Evolutionary conservation across 2,329 filamentous ascomycete species (phyloP).

Genomic region (Fusarium sp.): DNA sequence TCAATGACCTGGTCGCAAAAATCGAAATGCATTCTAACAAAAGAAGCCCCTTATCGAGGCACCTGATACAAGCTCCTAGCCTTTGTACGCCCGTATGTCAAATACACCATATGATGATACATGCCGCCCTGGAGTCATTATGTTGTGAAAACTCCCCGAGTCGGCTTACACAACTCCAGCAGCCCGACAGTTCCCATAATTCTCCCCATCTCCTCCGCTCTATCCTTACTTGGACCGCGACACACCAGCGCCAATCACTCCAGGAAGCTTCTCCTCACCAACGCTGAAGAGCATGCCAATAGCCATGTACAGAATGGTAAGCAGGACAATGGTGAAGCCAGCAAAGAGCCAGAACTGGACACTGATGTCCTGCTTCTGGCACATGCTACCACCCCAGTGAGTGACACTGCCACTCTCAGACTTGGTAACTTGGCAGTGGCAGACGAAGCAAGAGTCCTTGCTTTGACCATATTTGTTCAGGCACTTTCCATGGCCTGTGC

Average conservation of each 20-base stretch:
- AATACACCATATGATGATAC: slow-evolving; percentile 47
- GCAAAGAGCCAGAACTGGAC: slow-evolving; percentile 88
- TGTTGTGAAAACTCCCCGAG: slow-evolving; percentile 31
- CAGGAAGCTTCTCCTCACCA: slow-evolving; percentile 87
- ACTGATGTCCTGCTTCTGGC: slow-evolving; percentile 92
- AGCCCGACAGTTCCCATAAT: slow-evolving; percentile 25
- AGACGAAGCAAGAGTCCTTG: slow-evolving; percentile 76
- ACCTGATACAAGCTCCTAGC: slow-evolving; percentile 45
- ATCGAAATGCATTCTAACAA: slow-evolving; percentile 43
- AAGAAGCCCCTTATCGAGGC: slow-evolving; percentile 41
- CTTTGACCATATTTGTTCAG: slow-evolving; percentile 68
- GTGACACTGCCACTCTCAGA: slow-evolving; percentile 69
- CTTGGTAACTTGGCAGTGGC: slow-evolving; percentile 74
- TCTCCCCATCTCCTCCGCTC: not conserved
- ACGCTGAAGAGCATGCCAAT: slow-evolving; percentile 85
- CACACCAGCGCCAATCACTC: slow-evolving; percentile 96
- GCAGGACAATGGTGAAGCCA: slow-evolving; percentile 75
- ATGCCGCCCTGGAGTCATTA: slow-evolving; percentile 40
- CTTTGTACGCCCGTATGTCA: slow-evolving; percentile 47
- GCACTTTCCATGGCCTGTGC: slow-evolving; percentile 85
- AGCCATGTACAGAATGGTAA: slow-evolving; percentile 74
- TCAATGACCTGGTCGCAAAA: slow-evolving; percentile 25
- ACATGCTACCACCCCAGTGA: slow-evolving; percentile 85
- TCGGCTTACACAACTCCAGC: slow-evolving; percentile 38
- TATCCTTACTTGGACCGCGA: slow-evolving; percentile 70